Evolutionary conservation across 2,329 filamentous ascomycete genomes (phyloP), one percentile per base, ranked within the genome.

Genomic region (Raffaelea arxii): DNA sequence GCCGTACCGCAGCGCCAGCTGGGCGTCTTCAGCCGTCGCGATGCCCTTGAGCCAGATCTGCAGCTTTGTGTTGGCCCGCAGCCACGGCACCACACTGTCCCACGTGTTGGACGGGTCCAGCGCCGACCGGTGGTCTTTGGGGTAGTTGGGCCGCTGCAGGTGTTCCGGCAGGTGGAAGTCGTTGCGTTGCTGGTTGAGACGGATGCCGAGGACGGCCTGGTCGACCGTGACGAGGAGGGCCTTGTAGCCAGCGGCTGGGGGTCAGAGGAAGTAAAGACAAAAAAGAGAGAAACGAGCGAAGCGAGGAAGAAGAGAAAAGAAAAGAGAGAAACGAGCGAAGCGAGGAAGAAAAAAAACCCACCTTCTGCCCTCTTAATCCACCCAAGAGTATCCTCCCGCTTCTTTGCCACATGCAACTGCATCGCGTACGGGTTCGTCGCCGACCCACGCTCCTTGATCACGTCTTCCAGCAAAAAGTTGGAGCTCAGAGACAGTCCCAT

Each of bases 171-270:
- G 59, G 2, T 56, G 54, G 56, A 76, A 78, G 40, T 70, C 64
- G 50, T 75, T 75, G 3, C 72, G 65, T 51, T 68, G 68, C 53
- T 79, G 74, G 38, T 75, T 72, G 25, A 75, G 61, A 1, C 75
- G 63, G 67, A 66, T 51, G 27, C 27, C 27, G 27, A 30, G 27
- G 27, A 30, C 27, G 27, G 27, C 9, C 9, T 30, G 27, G 27
- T 79, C 75, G 2, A 75, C 72, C 0, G 74, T 71, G 2, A 80
- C 55, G 35, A 79, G 68, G 4, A 78, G 58, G 0, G 58, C 58
- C 41, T 56, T 60, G 49, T 53, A 57, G 14, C 27, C 27, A 30
- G 27, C 27, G 27, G 27, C 27, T 30, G 27, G 27, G 27, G 27
- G 27, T 16, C 9, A 9, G 9, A 30, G 27, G 9, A 30, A 16